Evolutionary conservation across 2,329 filamentous ascomycete species (phyloP).

Genomic region (Pyricularia grisea): DNA sequence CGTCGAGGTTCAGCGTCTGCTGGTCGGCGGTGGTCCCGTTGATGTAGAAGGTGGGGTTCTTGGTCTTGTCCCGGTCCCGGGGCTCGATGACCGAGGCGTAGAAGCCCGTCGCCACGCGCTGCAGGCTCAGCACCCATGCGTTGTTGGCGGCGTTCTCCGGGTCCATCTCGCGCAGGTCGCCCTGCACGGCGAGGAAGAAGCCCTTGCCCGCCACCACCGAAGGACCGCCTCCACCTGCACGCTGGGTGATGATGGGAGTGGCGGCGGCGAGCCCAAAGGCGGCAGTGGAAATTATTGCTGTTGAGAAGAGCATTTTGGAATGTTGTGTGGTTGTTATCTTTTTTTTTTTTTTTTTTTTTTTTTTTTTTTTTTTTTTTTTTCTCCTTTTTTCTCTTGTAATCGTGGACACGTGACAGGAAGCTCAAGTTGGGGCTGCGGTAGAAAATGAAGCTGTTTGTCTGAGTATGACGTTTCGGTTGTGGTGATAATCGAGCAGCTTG

Average conservation of each 20-base stretch:
- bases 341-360: too few species aligned
- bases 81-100: slow-evolving; percentile 1
- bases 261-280: neutral
- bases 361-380: too few species aligned
- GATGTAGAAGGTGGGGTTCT: slow-evolving; percentile 4
- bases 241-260: neutral
- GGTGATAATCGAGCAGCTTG: neutral
- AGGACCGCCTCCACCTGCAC: neutral
- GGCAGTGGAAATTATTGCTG: neutral
- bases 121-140: slow-evolving; percentile 2
- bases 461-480: neutral
- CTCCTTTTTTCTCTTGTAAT: neutral
- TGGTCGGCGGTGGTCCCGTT: neutral
- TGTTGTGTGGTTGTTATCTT: neutral
- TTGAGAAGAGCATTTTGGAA: neutral
- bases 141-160: slow-evolving; percentile 1
- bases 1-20: slow-evolving; percentile 3
- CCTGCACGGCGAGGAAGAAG: neutral
- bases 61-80: neutral
- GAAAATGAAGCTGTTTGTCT: neutral
- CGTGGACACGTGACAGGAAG: neutral
- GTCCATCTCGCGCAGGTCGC: neutral
- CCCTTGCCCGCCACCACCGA: slow-evolving; percentile 2
- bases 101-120: neutral
- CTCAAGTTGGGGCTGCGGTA: neutral